phyloP scores from a whole-genome alignment of 148 eudicot genomes.

The Vaccinium corymbosum region DNA sequence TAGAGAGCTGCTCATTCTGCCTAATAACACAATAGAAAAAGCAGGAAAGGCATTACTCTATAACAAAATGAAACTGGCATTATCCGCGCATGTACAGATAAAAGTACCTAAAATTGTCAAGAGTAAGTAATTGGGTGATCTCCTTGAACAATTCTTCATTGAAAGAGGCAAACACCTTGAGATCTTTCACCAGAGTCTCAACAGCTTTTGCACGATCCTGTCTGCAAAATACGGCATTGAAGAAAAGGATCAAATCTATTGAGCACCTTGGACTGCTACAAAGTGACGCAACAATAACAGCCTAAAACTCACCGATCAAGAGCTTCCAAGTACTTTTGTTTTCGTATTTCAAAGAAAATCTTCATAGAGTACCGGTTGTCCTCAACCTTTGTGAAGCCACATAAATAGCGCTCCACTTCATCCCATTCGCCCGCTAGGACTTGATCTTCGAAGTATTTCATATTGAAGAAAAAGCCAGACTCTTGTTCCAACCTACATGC shows the following conservation, averaged over 20 bases:
- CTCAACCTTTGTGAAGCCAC: constrained; percentile 59
- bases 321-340: constrained; percentile 60
- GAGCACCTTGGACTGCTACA: not conserved
- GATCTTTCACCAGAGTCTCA: constrained; percentile 54
- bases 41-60: not conserved
- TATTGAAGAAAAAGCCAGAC: constrained; percentile 57
- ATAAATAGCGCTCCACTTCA: constrained; percentile 56
- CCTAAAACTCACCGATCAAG: constrained; percentile 40
- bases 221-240: constrained; percentile 22
- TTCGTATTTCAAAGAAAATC: constrained; percentile 54
- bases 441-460: constrained; percentile 64
- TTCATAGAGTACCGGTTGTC: constrained; percentile 62
- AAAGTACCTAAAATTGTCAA: constrained; percentile 54
- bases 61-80: not conserved
- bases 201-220: constrained; percentile 52
- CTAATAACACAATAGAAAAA: constrained; percentile 18
- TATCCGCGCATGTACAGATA: not conserved
- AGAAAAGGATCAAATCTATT: not conserved
- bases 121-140: constrained; percentile 56
- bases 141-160: constrained; percentile 59
- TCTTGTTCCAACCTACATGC: constrained; percentile 53
- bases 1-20: constrained; percentile 64
- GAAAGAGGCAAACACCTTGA: constrained; percentile 52
- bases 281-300: not conserved
- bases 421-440: constrained; percentile 67